Conservation (phyloP, 352 stramenopile species). For the Blastocystis sp. region DNA sequence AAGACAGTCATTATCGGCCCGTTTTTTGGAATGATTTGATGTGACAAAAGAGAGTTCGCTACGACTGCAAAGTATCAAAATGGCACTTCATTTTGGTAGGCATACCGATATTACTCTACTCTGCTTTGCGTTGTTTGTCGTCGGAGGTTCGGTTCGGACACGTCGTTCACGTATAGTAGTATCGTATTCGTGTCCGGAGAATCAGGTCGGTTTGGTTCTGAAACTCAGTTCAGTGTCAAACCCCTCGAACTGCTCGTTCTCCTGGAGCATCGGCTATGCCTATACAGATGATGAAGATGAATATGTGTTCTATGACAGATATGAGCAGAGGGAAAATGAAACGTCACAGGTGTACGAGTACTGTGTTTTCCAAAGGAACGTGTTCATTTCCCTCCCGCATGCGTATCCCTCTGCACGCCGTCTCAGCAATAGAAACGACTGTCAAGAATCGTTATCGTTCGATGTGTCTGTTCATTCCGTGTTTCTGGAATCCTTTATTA, state of each 20-base stretch:
- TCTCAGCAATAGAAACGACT: neutral
- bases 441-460: neutral
- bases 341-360: neutral
- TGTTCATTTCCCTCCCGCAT: neutral
- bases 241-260: neutral
- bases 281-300: neutral
- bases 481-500: neutral
- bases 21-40: neutral
- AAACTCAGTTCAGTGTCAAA: neutral
- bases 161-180: neutral
- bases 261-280: neutral
- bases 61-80: neutral
- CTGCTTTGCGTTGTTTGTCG: neutral
- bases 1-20: neutral
- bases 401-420: neutral
- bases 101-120: neutral
- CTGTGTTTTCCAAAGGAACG: neutral
- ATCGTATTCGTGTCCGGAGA: neutral
- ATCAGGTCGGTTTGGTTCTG: neutral
- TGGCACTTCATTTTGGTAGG: neutral
- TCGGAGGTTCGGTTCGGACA: neutral
- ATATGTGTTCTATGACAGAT: neutral
- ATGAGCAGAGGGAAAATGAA: neutral
- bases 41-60: neutral
- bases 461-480: neutral